Percentiles rank a stretch among this genome's conserved stretches.
phyloP scores from a whole-genome alignment of 805 yeast species.

The Yamadazyma sp. region DNA sequence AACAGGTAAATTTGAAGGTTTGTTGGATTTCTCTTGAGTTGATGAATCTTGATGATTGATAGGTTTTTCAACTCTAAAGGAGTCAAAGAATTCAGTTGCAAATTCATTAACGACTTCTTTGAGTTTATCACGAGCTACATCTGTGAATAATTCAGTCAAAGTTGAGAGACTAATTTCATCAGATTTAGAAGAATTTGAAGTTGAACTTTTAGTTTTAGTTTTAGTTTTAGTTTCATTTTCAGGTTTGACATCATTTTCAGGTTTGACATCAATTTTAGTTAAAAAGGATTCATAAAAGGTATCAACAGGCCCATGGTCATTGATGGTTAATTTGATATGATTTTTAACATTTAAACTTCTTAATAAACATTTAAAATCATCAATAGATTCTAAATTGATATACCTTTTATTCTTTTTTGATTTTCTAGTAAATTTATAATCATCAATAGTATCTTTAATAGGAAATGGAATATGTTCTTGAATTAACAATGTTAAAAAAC shows the following conservation, averaged over 20 bases:
- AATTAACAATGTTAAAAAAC: constrained; percentile 11
- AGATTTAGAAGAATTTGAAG: background rate
- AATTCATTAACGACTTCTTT: constrained; percentile 20
- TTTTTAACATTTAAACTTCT: constrained; percentile 49
- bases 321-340: constrained; percentile 34
- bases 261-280: too few species aligned
- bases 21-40: background rate
- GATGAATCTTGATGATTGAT: background rate
- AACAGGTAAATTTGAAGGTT: constrained; percentile 3
- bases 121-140: constrained; percentile 28
- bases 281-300: constrained; percentile 1
- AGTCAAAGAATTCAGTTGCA: constrained; percentile 7
- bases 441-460: background rate
- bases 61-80: constrained; percentile 2
- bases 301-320: constrained; percentile 12
- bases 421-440: constrained; percentile 30
- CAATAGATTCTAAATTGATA: constrained; percentile 32
- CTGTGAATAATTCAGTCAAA: constrained; percentile 25
- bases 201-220: background rate
- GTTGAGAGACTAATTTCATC: constrained; percentile 18
- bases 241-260: background rate
- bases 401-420: constrained; percentile 45
- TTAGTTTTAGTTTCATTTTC: background rate
- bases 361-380: constrained; percentile 42
- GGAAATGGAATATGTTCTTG: constrained; percentile 7